These are phyloP conservation scores for Puya raimondii DNA, from an alignment of 176 grass and related monocot genomes.

Conservation along the genomic window DNA sequence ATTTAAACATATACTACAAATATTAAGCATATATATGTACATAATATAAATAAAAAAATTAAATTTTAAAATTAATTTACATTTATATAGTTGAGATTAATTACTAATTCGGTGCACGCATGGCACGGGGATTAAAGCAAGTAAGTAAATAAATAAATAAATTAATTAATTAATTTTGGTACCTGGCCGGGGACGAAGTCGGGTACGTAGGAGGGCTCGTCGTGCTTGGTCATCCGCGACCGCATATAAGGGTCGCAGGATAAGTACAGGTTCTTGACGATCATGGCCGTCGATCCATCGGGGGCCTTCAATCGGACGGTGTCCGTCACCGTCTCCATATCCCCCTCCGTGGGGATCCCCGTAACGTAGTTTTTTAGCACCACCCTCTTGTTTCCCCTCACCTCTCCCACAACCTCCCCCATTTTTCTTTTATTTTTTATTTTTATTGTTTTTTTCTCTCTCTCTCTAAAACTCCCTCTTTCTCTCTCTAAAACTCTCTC, in stretches of 20 bases:
- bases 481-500: not conserved
- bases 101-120: not conserved
- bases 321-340: conserved; percentile 31
- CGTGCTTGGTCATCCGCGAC: conserved; percentile 32
- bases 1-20: too few relatives aligned
- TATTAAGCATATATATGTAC: too few relatives aligned
- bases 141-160: too few relatives aligned
- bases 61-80: too few relatives aligned
- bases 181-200: conserved; percentile 8
- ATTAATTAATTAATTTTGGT: not conserved
- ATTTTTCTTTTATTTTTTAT: not conserved
- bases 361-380: conserved; percentile 48
- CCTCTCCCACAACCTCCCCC: not conserved
- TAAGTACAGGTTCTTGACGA: conserved; percentile 54
- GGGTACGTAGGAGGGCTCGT: conserved; percentile 3
- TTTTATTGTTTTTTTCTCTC: not conserved
- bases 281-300: conserved; percentile 2
- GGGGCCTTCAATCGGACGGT: conserved; percentile 15
- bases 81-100: too few relatives aligned
- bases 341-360: conserved; percentile 29
- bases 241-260: conserved; percentile 76
- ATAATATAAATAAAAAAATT: too few relatives aligned
- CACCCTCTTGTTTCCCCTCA: conserved; percentile 16
- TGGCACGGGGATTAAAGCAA: not conserved
- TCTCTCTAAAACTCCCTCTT: not conserved